Percentiles rank a stretch among this genome's conserved stretches.
Conservation (phyloP, 2,329 filamentous ascomycete species). For the Lecanicillium sp. region DNA sequence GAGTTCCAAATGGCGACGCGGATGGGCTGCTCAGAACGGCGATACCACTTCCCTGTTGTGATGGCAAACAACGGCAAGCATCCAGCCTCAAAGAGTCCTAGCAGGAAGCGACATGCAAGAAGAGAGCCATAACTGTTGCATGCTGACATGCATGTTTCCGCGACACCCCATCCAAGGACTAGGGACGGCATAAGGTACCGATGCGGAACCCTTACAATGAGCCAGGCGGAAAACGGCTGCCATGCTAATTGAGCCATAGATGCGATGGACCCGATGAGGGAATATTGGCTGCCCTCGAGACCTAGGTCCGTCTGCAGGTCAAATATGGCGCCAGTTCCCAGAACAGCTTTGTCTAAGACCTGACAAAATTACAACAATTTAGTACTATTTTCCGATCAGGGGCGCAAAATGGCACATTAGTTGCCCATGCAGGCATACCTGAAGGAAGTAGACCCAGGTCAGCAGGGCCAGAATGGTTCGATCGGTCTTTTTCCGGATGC, state of each 20-base stretch:
- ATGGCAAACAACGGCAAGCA: constrained; percentile 39
- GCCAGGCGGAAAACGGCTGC: constrained; percentile 50
- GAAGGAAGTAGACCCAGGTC: constrained; percentile 50
- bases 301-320: constrained; percentile 40
- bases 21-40: constrained; percentile 48
- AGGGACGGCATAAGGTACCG: constrained; percentile 47
- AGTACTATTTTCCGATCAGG: too few relatives aligned
- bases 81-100: constrained; percentile 41
- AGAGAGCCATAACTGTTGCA: constrained; percentile 39
- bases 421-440: too few relatives aligned
- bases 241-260: constrained; percentile 52
- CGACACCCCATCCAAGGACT: constrained; percentile 35
- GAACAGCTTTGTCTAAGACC: constrained; percentile 48
- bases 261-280: constrained; percentile 47
- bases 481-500: constrained; percentile 55
- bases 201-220: constrained; percentile 54
- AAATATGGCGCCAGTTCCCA: constrained; percentile 49
- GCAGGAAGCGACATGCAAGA: constrained; percentile 37
- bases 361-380: too few relatives aligned
- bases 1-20: constrained; percentile 59
- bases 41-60: constrained; percentile 39
- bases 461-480: constrained; percentile 46
- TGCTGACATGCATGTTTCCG: constrained; percentile 35
- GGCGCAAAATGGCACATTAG: too few relatives aligned
- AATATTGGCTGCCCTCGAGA: constrained; percentile 46